These are phyloP conservation scores for Penicillium sp. DNA, from an alignment of 2,329 filamentous ascomycete genomes.

Conservation along the genomic window DNA sequence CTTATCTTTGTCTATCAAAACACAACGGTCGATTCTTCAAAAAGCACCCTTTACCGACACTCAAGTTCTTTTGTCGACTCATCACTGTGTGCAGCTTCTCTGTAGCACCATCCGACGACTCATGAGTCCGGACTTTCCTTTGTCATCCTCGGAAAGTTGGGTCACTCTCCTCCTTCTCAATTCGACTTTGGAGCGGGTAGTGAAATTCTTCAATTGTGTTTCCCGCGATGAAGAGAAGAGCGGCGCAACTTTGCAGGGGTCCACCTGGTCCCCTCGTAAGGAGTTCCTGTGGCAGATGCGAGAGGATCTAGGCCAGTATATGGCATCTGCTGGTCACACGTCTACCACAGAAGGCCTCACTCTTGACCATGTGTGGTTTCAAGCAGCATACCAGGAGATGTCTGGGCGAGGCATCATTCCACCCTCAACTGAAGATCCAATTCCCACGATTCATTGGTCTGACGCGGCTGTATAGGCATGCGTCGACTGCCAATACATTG, in stretches of 20 bases:
- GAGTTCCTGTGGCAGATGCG: conserved; percentile 27
- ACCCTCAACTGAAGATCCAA: conserved; percentile 15
- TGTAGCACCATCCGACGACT: conserved; percentile 21
- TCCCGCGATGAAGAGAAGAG: conserved; percentile 16
- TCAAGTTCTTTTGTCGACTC: conserved; percentile 20
- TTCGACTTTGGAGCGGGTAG: conserved; percentile 23
- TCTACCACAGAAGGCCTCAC: neutral
- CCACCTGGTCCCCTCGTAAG: conserved; percentile 19
- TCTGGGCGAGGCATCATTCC: conserved; percentile 17
- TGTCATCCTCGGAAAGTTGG: conserved; percentile 22
- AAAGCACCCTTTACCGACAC: conserved; percentile 21
- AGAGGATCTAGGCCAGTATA: conserved; percentile 17
- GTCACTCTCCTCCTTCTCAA: conserved; percentile 24
- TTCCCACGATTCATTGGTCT: conserved; percentile 21
- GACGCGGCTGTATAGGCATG: conserved; percentile 1
- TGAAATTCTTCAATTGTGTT: conserved; percentile 21
- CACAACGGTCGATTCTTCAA: conserved; percentile 22
- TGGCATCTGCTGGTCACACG: conserved; percentile 3
- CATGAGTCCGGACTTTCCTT: conserved; percentile 24
- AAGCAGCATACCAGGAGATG: conserved; percentile 21
- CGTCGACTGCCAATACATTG: too few relatives aligned
- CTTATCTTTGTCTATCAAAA: conserved; percentile 8
- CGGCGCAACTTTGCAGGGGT: conserved; percentile 2
- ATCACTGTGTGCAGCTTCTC: conserved; percentile 25
- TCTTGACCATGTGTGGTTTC: conserved; percentile 23